Conservation (phyloP, 176 grass and related monocot species). For the Panicum miliaceum region DNA sequence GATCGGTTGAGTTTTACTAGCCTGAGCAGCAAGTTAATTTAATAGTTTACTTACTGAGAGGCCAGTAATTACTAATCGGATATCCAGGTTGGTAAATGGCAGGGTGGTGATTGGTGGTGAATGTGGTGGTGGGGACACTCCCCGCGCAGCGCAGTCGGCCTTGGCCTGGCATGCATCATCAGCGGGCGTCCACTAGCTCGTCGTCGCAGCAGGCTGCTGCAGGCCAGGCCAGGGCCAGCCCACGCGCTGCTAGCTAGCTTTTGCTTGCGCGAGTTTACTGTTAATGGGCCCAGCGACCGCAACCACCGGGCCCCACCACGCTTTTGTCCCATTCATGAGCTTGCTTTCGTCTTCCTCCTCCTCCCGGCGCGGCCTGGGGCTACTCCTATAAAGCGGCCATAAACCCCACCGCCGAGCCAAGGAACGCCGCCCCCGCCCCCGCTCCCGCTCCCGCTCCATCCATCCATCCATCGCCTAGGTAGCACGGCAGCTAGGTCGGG, state of each 20-base stretch:
- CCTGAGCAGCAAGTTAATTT: too few species aligned
- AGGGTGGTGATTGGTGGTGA: too few species aligned
- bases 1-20: too few species aligned
- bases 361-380: not conserved
- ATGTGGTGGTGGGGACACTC: not conserved
- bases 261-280: constrained; percentile 30
- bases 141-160: not conserved
- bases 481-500: not conserved
- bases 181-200: not conserved
- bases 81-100: too few species aligned
- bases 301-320: constrained; percentile 5
- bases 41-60: too few species aligned
- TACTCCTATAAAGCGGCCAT: constrained; percentile 21
- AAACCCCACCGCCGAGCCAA: constrained; percentile 10
- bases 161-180: not conserved
- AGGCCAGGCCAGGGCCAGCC: not conserved
- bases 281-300: not conserved
- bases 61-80: too few species aligned
- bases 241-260: constrained; percentile 2
- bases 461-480: not conserved
- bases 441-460: not conserved
- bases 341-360: not conserved
- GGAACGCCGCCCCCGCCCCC: not conserved
- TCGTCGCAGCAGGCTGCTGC: not conserved
- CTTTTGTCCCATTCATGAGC: constrained; percentile 33